Base-by-base conservation (phyloP, 2,329 filamentous ascomycete species). In the Alternaria ventricosa region DNA sequence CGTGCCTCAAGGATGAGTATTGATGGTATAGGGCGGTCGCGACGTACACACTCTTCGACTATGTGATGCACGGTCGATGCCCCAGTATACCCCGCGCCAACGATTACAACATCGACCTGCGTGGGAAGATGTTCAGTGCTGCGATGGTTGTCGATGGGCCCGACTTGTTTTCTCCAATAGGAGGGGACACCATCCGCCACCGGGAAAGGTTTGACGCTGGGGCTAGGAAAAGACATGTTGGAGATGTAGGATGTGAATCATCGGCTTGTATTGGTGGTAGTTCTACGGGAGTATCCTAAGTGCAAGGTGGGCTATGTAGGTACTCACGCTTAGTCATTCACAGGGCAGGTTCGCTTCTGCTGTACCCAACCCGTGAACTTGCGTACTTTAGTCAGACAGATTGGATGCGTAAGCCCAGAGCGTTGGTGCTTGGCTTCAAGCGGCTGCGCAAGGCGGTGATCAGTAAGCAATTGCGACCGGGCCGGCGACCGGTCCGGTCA, bases 1-100 rank as follows among this genome's bases (percentile, higher is more conserved):
- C 86, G 77, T 3, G 86, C 85, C 65, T 88, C 86, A n/a, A 87
- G 73, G 12, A 72, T 64, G n/a, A 66, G 41, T 54, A 69, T 71
- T 11, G 63, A 66, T 18, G 63, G 64, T 5, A 57, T 27, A 15
- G 58, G 46, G 15, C 47, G 47, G 6, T 45, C 43, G 9, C 15
- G 18, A 20, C 46, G 45, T 33, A 20, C 33, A 46, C 55, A 46
- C 33, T 63, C 62, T 23, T 66, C 58, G 18, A 66, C 18, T 41
- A 68, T 46, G 33, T 68, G 66, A 51, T 68, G 56, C 18, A 55
- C 58, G 12, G 63, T 60, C 9, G 63, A 66, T n/a, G 64, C 64
- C 5, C 66, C 66, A 41, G 45, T 59, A 25, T 68, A 68, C 10
- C 66, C 66, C 10, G 66, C 60, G 15, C 66, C 66, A 53, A 68